phyloP scores from a whole-genome alignment of 257 asterid species.

The Jasminum sambac region DNA sequence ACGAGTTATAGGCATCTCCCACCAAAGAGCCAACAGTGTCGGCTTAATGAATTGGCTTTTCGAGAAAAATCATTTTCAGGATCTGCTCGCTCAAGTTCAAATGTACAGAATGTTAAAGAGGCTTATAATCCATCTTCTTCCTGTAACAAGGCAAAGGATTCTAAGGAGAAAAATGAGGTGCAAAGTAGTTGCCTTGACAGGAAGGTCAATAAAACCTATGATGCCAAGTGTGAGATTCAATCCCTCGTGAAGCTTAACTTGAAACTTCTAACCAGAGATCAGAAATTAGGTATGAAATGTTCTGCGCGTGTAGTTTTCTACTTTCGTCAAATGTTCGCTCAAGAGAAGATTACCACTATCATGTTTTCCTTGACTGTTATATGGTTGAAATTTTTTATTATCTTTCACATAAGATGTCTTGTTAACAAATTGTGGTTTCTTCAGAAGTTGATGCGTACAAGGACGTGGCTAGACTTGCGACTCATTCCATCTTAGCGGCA shows the following conservation, averaged over 20 bases:
- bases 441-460: constrained; percentile 56
- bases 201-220: constrained; percentile 30
- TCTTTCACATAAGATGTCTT: background rate
- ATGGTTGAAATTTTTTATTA: background rate
- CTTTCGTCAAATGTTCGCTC: background rate
- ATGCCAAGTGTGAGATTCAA: constrained; percentile 70
- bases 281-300: constrained; percentile 49
- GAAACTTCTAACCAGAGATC: constrained; percentile 47
- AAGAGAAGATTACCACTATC: background rate
- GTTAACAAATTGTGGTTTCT: constrained; percentile 8
- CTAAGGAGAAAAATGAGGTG: constrained; percentile 32
- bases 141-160: constrained; percentile 26
- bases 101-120: constrained; percentile 21
- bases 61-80: constrained; percentile 14
- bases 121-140: constrained; percentile 33
- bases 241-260: constrained; percentile 79
- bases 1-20: constrained; percentile 23
- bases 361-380: background rate
- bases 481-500: constrained; percentile 64
- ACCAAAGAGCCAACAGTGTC: constrained; percentile 22
- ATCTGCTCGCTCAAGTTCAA: constrained; percentile 25
- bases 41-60: constrained; percentile 15
- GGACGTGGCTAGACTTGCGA: constrained; percentile 67
- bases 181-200: constrained; percentile 30
- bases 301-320: background rate